These are phyloP conservation scores for Umbelopsis sp. DNA, from an alignment of 371 early-diverging fungal genomes.

Conservation along the genomic window DNA sequence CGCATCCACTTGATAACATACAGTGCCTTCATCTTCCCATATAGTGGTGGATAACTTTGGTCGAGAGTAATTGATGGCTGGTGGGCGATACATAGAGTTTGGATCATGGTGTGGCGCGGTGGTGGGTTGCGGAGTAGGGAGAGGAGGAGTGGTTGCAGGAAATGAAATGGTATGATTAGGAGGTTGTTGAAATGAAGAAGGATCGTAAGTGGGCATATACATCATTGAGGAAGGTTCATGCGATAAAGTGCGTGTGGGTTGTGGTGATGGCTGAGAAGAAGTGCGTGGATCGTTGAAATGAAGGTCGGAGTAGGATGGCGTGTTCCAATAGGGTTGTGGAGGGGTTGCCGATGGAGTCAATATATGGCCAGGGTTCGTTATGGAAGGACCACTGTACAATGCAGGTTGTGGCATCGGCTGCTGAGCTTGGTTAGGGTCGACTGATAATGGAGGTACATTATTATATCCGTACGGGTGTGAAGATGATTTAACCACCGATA, in stretches of 20 bases:
- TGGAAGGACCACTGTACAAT: not conserved
- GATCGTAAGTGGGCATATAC: conserved; percentile 17
- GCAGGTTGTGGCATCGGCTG: conserved; percentile 8
- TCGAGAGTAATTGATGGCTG: conserved; percentile 26
- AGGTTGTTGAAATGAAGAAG: conserved; percentile 18
- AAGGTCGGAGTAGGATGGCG: conserved; percentile 9
- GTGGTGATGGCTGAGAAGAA: conserved; percentile 4
- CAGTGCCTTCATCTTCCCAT: conserved; percentile 84
- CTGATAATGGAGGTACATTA: conserved; percentile 11
- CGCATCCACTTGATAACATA: conserved; percentile 82
- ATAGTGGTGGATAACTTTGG: conserved; percentile 75
- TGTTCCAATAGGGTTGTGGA: no score
- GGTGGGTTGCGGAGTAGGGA: conserved; percentile 16
- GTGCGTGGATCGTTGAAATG: conserved; percentile 8
- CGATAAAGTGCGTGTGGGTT: conserved; percentile 2
- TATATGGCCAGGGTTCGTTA: conserved; percentile 6
- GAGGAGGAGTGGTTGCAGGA: conserved; percentile 19
- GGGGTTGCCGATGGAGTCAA: conserved; percentile 6
- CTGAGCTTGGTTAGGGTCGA: conserved; percentile 1
- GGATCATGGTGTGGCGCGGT: not conserved
- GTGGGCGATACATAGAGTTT: not conserved
- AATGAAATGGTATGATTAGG: conserved; percentile 16
- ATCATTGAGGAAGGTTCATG: conserved; percentile 14
- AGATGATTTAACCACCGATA: not conserved
- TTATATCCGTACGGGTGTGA: conserved; percentile 12